Evolutionary conservation across 495 filamentous ascomycete genomes (phyloP).

Genomic region (Friedmanniomyces simplex): DNA sequence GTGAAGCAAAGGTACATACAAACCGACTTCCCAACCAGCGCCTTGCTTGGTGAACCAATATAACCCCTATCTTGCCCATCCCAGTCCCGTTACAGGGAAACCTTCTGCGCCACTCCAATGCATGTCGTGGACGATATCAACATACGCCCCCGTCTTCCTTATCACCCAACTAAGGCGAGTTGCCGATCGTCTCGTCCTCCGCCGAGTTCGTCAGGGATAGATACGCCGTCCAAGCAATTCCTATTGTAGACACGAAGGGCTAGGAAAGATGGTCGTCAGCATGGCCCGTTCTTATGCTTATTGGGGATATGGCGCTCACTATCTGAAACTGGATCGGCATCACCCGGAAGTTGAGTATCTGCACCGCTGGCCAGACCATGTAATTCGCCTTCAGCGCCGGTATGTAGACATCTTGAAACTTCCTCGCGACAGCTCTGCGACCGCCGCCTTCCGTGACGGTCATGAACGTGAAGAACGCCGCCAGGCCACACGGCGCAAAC

Average conservation of each 20-base stretch:
- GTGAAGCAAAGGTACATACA: too few relatives aligned
- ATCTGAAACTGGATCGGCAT: constrained; percentile 96
- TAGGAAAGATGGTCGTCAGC: constrained; percentile 30
- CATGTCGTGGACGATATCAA: not conserved
- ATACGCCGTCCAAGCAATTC: constrained; percentile 99
- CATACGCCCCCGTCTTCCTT: not conserved
- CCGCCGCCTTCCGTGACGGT: constrained; percentile 92
- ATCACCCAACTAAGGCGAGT: constrained; percentile 2
- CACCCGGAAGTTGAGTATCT: constrained; percentile 92
- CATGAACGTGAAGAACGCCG: constrained; percentile 90
- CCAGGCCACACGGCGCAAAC: constrained; percentile 84
- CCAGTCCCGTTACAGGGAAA: not conserved
- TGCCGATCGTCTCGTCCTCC: constrained; percentile 42
- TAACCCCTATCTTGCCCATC: too few relatives aligned
- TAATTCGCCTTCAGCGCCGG: constrained; percentile 94
- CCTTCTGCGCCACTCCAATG: not conserved
- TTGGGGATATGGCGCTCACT: constrained; percentile 45
- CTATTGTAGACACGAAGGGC: constrained; percentile 94
- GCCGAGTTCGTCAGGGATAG: constrained; percentile 87
- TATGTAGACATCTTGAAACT: constrained; percentile 87
- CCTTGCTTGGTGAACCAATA: too few relatives aligned
- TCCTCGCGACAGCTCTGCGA: constrained; percentile 62
- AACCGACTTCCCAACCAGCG: too few relatives aligned
- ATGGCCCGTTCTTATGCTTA: not conserved
- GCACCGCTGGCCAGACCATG: constrained; percentile 89